Conservation (phyloP, 2,329 filamentous ascomycete genomes). For the Beauveria sp. region DNA sequence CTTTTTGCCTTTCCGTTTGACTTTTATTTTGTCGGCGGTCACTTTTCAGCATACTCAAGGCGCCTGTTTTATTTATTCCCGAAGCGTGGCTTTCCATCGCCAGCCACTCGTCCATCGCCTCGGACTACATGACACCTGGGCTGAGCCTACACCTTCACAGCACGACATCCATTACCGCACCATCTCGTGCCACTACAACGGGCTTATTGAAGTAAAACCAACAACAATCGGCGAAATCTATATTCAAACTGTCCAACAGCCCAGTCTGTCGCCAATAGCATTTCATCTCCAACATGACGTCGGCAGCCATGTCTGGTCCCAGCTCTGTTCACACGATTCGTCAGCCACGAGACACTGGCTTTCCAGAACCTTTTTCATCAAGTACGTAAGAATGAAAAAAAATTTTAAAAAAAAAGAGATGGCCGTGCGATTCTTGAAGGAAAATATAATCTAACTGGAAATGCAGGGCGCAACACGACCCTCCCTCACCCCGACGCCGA, state of each 20-base stretch:
- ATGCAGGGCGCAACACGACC: slow-evolving; percentile 48
- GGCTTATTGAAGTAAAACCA: background rate
- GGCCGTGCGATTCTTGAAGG: background rate
- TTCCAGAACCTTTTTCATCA: slow-evolving; percentile 42
- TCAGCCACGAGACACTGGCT: slow-evolving; percentile 38
- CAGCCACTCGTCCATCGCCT: background rate
- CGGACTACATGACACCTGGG: background rate
- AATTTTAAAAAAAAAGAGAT: too few species aligned
- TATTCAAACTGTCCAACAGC: background rate
- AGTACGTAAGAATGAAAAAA: too few species aligned
- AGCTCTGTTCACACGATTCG: slow-evolving; percentile 8
- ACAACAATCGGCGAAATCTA: too few species aligned
- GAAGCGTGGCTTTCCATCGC: background rate
- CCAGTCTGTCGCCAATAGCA: too few species aligned
- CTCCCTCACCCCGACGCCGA: slow-evolving; percentile 56
- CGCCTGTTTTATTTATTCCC: background rate
- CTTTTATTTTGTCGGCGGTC: background rate
- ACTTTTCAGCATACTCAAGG: background rate
- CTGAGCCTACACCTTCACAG: background rate
- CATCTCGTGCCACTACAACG: background rate
- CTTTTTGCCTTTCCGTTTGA: background rate
- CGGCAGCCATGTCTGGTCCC: background rate
- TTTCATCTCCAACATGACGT: background rate
- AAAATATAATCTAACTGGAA: background rate
- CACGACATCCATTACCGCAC: background rate